Base-by-base conservation (phyloP, 139 green algal species). In the Protoeuglena noctilucae region DNA sequence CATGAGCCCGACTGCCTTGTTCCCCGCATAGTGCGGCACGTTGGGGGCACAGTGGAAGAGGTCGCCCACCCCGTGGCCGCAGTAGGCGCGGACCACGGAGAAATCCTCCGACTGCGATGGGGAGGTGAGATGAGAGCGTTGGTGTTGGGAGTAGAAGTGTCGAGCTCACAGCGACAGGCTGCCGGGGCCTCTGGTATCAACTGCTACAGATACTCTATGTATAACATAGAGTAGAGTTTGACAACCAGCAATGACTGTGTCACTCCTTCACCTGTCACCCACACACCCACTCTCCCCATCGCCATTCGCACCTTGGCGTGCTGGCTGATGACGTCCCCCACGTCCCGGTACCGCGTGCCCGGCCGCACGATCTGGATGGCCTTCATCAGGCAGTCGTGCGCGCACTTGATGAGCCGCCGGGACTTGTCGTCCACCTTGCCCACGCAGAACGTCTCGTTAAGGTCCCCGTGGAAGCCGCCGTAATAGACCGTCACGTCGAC, bases 31-130 rank as follows among this genome's bases (percentile, higher is more conserved):
- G 66, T 97, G 90, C 2, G 89, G 90, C 34, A 98, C 81, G 68
- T 88, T 95, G 56, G 91, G 91, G 4, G 88, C 86, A 54, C 90
- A 96, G 65, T 97, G 91, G 69, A 98, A 98, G 3, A 93, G 73
- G 49, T 94, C 76, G 28, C 88, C 84, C 47, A 97, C 94, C 58
- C 91, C 91, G 59, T 98, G 90, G 1, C 90, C 90, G 64, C 89
- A 98, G 64, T 95, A 98, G 0, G 85, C 71, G 49, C 82, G 86
- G 9, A 97, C 85, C 12, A 94, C 87, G 28, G 62, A 69, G 28
- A 88, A 64, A 27, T 43, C 12, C 34, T 43, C 9, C 34, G 34
- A 43, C 9, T n/a, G n/a, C n/a, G n/a, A n/a, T n/a, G n/a, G n/a
- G n/a, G n/a, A n/a, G n/a, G n/a, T n/a, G n/a, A n/a, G n/a, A n/a